Base-by-base conservation (phyloP, 2,329 filamentous ascomycete genomes). In the Talaromyces sp. region DNA sequence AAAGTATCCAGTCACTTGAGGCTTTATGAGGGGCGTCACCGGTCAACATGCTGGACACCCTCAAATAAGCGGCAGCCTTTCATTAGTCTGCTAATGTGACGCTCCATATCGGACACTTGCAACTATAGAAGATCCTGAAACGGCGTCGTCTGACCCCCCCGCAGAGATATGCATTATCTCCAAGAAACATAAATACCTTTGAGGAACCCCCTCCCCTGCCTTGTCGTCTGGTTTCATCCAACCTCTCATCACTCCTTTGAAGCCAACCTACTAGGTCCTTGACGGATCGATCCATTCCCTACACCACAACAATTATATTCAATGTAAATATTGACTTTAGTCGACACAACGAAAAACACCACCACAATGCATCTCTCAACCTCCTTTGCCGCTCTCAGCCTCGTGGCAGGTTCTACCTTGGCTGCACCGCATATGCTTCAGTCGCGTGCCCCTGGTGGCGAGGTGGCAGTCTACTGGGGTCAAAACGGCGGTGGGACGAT, bases 241-340 rank as follows among this genome's bases (percentile, higher is more conserved):
- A 30, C 49, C 28, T 30, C 13, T 30, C 25, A 17, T 15, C 28
- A 53, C 25, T 53, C 49, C 17, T 30, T 30, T 30, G 25, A 53
- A 28, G 22, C 49, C 49, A 27, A 53, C 28, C 15, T 53, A 9
- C 49, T 55, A 65, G 61, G 58, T 62, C 61, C 57, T 62, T 57
- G 57, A 62, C 53, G 57, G 61, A 60, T 60, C 61, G 44, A 53
- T 62, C 51, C 61, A 54, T 39, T 62, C 61, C 57, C 49, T 58
- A 32, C 44, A 22, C 19, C 25, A 55, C 39, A 59, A 44, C 32
- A 33, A 53, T 57, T 53, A 57, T 57, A 25, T 62, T 60, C 52
- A 60, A n/a, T 62, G 61, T 62, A 62, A 25, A 62, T 62, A 62
- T 10, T 25, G 19, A 28, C 44, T 49, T 33, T 30, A 36, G 33